phyloP scores from a whole-genome alignment of 371 early-diverging fungal genomes.

The Apophysomyces ossiformis region DNA sequence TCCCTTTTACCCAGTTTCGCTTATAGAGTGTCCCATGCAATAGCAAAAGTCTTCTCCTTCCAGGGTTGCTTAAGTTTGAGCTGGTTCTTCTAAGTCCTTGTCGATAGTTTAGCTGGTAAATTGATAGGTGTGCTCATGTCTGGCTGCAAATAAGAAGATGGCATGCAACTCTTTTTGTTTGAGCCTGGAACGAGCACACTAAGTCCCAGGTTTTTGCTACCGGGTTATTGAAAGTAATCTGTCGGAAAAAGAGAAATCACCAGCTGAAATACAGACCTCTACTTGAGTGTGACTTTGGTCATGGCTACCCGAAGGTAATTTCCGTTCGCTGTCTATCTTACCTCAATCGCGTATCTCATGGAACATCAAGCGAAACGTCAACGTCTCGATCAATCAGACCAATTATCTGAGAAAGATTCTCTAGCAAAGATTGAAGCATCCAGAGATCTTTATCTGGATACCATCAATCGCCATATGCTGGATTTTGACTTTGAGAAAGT shows the following conservation, averaged over 20 bases:
- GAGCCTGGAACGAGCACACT: no score
- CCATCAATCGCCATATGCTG: conserved; percentile 85
- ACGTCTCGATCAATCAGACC: conserved; percentile 26
- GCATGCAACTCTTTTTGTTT: no score
- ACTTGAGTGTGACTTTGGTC: no score
- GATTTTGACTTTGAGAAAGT: conserved; percentile 99
- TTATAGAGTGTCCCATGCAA: conserved; percentile 78
- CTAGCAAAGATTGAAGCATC: conserved; percentile 26
- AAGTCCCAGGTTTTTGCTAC: no score
- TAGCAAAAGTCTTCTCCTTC: conserved; percentile 84
- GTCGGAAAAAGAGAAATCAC: no score
- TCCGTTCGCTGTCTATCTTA: neutral
- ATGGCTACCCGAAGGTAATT: no score
- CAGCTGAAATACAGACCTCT: no score
- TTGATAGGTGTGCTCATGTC: no score
- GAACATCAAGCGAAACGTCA: conserved; percentile 40
- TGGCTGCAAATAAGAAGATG: no score
- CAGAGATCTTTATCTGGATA: conserved; percentile 62
- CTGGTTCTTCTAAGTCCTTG: conserved; percentile 50
- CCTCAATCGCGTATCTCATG: neutral
- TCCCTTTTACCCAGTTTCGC: conserved; percentile 78
- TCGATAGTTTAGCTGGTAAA: neutral
- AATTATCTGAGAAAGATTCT: neutral
- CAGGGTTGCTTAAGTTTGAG: conserved; percentile 90
- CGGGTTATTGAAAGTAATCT: no score